Conservation (phyloP, 768 basidiomycete species). For the Sporobolomyces phaffii region DNA sequence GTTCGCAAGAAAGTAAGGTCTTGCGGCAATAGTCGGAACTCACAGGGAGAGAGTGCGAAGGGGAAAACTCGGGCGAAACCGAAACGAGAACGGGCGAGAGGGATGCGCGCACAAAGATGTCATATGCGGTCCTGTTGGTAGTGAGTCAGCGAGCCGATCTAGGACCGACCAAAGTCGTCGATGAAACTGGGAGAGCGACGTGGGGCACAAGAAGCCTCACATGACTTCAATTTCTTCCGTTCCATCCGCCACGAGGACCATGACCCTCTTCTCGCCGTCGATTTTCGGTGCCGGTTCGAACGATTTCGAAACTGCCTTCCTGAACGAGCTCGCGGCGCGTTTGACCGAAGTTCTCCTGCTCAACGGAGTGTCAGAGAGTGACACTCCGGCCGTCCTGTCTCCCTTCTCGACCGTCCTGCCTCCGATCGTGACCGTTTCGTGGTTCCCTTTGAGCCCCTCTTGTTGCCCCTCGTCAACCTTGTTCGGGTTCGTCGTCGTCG, state of each 20-base stretch:
- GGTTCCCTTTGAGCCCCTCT: not conserved
- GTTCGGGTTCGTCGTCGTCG: not conserved
- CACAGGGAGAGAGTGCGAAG: constrained; percentile 26
- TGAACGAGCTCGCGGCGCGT: constrained; percentile 19
- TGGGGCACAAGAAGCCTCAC: not conserved
- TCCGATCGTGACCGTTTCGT: constrained; percentile 7
- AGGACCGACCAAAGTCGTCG: no score
- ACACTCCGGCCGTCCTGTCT: constrained; percentile 23
- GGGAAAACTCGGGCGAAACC: constrained; percentile 29
- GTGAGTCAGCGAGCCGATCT: no score
- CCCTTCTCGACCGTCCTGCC: constrained; percentile 17
- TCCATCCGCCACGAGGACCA: constrained; percentile 35
- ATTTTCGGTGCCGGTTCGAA: constrained; percentile 27
- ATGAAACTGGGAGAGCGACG: no score
- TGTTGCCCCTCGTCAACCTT: not conserved
- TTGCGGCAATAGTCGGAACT: no score
- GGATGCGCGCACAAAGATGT: constrained; percentile 32
- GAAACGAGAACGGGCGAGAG: constrained; percentile 23
- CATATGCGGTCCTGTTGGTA: constrained; percentile 15
- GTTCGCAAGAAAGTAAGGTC: no score
- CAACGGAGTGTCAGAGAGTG: constrained; percentile 33
- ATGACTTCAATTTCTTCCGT: constrained; percentile 34
- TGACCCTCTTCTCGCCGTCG: constrained; percentile 28
- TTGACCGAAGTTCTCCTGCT: constrained; percentile 17
- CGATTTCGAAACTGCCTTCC: constrained; percentile 11